Evolutionary conservation across 805 yeast genomes (phyloP).

Genomic region (Myxozyma sirexii): DNA sequence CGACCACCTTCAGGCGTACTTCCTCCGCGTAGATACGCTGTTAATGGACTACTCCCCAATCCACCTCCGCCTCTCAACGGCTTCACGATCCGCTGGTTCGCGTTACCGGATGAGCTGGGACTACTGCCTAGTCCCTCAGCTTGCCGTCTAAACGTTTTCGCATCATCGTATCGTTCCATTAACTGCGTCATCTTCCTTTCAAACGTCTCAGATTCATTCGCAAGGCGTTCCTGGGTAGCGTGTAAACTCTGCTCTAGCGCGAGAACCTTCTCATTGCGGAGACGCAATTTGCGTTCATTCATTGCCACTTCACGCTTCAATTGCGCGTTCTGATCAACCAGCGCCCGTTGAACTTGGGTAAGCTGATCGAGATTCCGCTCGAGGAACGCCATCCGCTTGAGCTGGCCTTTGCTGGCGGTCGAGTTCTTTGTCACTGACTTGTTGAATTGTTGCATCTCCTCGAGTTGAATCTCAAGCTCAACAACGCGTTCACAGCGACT

Average conservation of each 20-base stretch:
- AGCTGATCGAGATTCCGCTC: slow-evolving; percentile 63
- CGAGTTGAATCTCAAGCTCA: slow-evolving; percentile 51
- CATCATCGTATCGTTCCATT: slow-evolving; percentile 34
- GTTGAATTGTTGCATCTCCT: slow-evolving; percentile 45
- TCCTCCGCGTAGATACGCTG: slow-evolving; percentile 2
- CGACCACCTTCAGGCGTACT: background rate
- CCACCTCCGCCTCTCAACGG: slow-evolving; percentile 59
- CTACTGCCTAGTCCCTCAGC: slow-evolving; percentile 23
- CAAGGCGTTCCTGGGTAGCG: slow-evolving; percentile 55
- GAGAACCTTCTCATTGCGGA: slow-evolving; percentile 59
- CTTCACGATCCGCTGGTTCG: slow-evolving; percentile 56
- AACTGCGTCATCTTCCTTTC: slow-evolving; percentile 41
- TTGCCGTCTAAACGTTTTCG: slow-evolving; percentile 28
- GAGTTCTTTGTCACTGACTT: slow-evolving; percentile 37
- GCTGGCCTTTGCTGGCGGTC: slow-evolving; percentile 41
- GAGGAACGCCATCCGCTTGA: slow-evolving; percentile 54
- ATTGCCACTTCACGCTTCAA: slow-evolving; percentile 59
- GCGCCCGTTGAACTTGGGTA: slow-evolving; percentile 60
- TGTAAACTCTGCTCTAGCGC: slow-evolving; percentile 54
- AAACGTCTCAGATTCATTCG: slow-evolving; percentile 53
- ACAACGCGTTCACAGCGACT: slow-evolving; percentile 45
- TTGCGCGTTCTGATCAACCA: slow-evolving; percentile 61
- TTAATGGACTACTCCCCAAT: slow-evolving; percentile 20
- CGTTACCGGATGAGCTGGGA: background rate
- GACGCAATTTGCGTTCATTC: slow-evolving; percentile 58